Conservation (phyloP, 352 stramenopile species). For the Globisporangium cederbergense region DNA sequence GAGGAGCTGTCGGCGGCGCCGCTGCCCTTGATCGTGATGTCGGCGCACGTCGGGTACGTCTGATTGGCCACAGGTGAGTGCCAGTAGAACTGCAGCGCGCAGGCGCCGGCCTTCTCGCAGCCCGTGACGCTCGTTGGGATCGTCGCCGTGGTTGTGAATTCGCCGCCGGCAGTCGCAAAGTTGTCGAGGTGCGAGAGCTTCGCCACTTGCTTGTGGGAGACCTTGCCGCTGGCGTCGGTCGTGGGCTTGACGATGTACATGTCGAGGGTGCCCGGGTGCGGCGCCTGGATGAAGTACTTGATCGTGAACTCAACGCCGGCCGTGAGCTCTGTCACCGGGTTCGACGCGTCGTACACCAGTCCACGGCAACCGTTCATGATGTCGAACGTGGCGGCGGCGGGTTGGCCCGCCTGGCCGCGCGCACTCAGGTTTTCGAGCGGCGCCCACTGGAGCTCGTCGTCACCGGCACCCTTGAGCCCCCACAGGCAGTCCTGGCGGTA, state of each 20-base stretch:
- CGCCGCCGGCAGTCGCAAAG: constrained; percentile 36
- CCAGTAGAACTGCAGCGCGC: constrained; percentile 65
- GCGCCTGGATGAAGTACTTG: constrained; percentile 52
- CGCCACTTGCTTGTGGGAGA: constrained; percentile 43
- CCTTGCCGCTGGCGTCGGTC: constrained; percentile 34
- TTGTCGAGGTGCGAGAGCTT: constrained; percentile 36
- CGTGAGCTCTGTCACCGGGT: constrained; percentile 41
- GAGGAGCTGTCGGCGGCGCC: background rate
- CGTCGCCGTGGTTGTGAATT: constrained; percentile 26
- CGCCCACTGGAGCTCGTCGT: constrained; percentile 45
- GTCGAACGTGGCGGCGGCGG: constrained; percentile 41
- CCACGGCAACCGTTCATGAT: constrained; percentile 59
- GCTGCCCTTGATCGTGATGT: constrained; percentile 7
- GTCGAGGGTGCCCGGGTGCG: constrained; percentile 47
- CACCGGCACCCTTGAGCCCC: constrained; percentile 22
- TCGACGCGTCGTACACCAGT: constrained; percentile 42
- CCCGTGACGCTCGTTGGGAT: constrained; percentile 42
- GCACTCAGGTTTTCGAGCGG: constrained; percentile 49
- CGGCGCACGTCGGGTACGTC: constrained; percentile 58
- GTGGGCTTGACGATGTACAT: constrained; percentile 52
- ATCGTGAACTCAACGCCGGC: constrained; percentile 38
- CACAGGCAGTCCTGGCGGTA: constrained; percentile 4
- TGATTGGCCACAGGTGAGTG: constrained; percentile 54
- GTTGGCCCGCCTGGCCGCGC: constrained; percentile 39
- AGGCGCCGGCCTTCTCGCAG: constrained; percentile 39